These are phyloP conservation scores for Amanita pseudoporphyria DNA, from an alignment of 768 basidiomycete genomes.

Conservation along the genomic window DNA sequence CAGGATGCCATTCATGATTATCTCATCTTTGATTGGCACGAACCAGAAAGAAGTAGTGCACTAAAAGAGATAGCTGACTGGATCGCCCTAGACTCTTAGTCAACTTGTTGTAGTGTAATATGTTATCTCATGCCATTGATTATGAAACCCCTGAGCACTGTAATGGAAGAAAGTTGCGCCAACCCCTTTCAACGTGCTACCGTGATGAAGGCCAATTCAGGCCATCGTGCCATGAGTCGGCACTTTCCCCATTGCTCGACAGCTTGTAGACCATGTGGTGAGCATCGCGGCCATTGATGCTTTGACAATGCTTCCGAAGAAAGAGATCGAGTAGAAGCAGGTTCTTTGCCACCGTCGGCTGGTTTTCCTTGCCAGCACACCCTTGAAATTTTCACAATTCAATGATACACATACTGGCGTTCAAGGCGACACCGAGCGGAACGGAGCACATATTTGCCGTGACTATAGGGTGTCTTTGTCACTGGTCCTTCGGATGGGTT, in stretches of 20 bases:
- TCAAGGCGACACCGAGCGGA: conserved; percentile 62
- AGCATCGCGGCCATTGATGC: conserved; percentile 57
- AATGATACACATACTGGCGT: conserved; percentile 40
- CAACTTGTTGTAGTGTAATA: not conserved
- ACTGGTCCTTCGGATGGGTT: not conserved
- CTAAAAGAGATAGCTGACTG: conserved; percentile 41
- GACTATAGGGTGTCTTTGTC: conserved; percentile 24
- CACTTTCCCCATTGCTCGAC: too few relatives aligned
- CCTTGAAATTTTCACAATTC: not conserved
- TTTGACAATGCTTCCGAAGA: conserved; percentile 60
- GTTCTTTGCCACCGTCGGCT: conserved; percentile 50
- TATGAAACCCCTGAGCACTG: too few relatives aligned
- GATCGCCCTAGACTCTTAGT: conserved; percentile 17
- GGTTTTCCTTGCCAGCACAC: conserved; percentile 7
- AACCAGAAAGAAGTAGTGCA: conserved; percentile 42
- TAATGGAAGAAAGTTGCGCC: not conserved
- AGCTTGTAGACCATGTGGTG: conserved; percentile 23
- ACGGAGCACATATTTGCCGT: conserved; percentile 73
- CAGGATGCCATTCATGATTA: conserved; percentile 48
- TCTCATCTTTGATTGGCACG: conserved; percentile 37
- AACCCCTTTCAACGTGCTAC: not conserved
- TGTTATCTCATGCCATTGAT: too few relatives aligned
- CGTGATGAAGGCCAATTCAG: not conserved
- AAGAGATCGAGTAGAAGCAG: conserved; percentile 47
- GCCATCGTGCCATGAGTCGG: conserved; percentile 20